A percentile compares a stretch with the other conserved stretches of the same genome.
Evolutionary conservation across 139 green algal species (phyloP).

Genomic region (Closterium sp.): DNA sequence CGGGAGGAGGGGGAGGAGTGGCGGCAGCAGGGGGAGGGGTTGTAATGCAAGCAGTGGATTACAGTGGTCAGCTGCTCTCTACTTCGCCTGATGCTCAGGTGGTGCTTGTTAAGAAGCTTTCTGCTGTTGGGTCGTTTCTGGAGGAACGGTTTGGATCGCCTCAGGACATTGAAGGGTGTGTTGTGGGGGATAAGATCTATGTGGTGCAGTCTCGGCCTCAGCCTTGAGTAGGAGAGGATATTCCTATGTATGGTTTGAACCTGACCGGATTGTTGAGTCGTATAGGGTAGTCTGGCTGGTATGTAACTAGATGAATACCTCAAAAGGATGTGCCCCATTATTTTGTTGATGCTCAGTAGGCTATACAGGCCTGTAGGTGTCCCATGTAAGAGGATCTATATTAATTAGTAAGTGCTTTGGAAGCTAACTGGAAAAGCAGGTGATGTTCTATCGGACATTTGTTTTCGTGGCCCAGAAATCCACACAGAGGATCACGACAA

Average conservation of each 20-base stretch:
- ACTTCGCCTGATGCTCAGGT: slow-evolving; percentile 45
- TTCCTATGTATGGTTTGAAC: too few relatives aligned
- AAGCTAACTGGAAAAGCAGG: too few relatives aligned
- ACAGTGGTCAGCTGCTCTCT: slow-evolving; percentile 73
- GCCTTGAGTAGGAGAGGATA: slow-evolving; percentile 53
- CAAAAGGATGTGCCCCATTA: too few relatives aligned
- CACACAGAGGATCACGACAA: not conserved
- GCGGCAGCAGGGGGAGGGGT: slow-evolving; percentile 47
- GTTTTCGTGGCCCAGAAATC: not conserved
- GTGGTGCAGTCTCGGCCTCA: slow-evolving; percentile 93
- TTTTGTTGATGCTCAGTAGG: too few relatives aligned
- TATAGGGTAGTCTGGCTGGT: too few relatives aligned
- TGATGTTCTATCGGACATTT: too few relatives aligned
- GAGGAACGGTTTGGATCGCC: slow-evolving; percentile 69
- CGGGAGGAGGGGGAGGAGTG: not conserved
- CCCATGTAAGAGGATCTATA: too few relatives aligned
- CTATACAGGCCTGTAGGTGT: too few relatives aligned
- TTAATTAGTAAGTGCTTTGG: too few relatives aligned
- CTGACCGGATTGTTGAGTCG: too few relatives aligned
- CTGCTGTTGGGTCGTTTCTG: slow-evolving; percentile 62
- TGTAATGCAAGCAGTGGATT: slow-evolving; percentile 67
- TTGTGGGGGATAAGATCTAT: slow-evolving; percentile 73
- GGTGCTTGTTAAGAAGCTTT: slow-evolving; percentile 59
- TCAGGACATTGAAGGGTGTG: slow-evolving; percentile 92
- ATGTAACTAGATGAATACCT: too few relatives aligned